phyloP scores from a whole-genome alignment of 2,329 filamentous ascomycete genomes.

The Cladophialophora carrionii region DNA sequence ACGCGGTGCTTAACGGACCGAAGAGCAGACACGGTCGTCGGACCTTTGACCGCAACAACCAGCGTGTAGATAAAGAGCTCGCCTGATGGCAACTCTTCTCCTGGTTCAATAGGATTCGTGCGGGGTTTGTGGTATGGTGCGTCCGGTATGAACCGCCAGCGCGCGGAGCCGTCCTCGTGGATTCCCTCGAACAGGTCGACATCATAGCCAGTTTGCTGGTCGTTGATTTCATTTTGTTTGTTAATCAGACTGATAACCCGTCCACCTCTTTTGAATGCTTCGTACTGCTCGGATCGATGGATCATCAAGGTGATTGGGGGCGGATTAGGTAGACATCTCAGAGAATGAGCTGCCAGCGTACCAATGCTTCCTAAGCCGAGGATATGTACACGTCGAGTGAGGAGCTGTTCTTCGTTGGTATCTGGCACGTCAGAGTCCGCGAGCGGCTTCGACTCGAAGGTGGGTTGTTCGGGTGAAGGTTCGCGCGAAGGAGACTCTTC shows the following conservation, averaged over 20 bases:
- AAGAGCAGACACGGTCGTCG: conserved; percentile 68
- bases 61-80: conserved; percentile 68
- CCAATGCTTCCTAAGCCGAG: conserved; percentile 82
- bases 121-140: conserved; percentile 32
- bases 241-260: conserved; percentile 43
- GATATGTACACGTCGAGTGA: conserved; percentile 66
- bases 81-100: conserved; percentile 39
- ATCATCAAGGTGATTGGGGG: conserved; percentile 82
- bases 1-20: conserved; percentile 68
- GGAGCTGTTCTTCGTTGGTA: conserved; percentile 30
- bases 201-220: conserved; percentile 51
- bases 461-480: background rate
- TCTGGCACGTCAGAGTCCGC: conserved; percentile 18
- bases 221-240: conserved; percentile 47
- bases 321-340: conserved; percentile 63
- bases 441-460: conserved; percentile 26
- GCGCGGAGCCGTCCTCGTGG: conserved; percentile 5
- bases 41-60: conserved; percentile 77
- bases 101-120: conserved; percentile 29
- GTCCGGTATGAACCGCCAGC: conserved; percentile 32
- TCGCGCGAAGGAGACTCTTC: conserved; percentile 9
- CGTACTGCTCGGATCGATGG: conserved; percentile 55
- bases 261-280: conserved; percentile 42
- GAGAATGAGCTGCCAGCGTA: conserved; percentile 72
- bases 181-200: conserved; percentile 44